phyloP scores from a whole-genome alignment of 768 basidiomycete genomes.

The Naganishia vaughanmartiniae region DNA sequence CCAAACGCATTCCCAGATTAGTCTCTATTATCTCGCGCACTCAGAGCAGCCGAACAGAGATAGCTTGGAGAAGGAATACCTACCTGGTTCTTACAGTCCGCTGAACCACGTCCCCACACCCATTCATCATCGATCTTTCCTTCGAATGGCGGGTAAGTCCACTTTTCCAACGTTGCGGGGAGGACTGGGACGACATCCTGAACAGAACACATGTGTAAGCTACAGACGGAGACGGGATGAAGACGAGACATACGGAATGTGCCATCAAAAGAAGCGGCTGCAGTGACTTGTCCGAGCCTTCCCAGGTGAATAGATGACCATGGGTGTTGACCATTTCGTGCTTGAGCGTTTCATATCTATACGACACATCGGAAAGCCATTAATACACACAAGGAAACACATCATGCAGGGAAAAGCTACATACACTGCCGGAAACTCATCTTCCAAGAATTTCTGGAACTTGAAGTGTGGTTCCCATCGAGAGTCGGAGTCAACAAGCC shows the following conservation, averaged over 20 bases:
- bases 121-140: conserved; percentile 57
- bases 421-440: conserved; percentile 42
- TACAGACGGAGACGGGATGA: not conserved
- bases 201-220: not conserved
- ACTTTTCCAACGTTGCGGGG: conserved; percentile 59
- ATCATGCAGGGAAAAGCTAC: not conserved
- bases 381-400: not conserved
- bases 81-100: conserved; percentile 75
- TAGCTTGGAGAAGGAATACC: conserved; percentile 26
- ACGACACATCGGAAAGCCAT: not conserved
- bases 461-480: conserved; percentile 42
- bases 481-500: conserved; percentile 35
- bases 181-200: conserved; percentile 72
- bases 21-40: not conserved
- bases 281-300: conserved; percentile 61
- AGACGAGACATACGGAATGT: conserved; percentile 32
- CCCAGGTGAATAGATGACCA: conserved; percentile 72
- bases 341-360: conserved; percentile 52
- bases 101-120: conserved; percentile 73
- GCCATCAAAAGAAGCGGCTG: conserved; percentile 64
- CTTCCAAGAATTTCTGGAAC: conserved; percentile 42
- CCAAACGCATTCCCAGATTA: not conserved
- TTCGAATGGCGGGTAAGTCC: conserved; percentile 65
- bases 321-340: conserved; percentile 74
- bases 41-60: too few relatives aligned